Evolutionary conservation across 2,329 filamentous ascomycete species (phyloP), one percentile per base, ranked within the genome.

Genomic region (Exophiala spinifera): DNA sequence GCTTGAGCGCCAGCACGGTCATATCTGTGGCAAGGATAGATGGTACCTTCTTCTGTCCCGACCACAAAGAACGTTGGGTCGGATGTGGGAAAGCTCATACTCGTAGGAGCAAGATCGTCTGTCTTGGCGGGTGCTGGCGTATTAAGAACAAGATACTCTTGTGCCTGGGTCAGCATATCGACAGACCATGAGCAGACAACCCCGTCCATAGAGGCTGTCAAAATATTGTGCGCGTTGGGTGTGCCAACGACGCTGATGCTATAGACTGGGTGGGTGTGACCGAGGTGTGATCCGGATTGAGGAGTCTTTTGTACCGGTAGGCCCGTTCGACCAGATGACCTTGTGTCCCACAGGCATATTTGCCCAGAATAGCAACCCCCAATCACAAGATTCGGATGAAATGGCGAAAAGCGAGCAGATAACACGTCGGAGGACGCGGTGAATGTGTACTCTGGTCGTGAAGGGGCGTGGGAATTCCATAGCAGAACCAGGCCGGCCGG

Each of bases 31-130:
- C 95, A 96, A 0, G 94, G 91, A 72, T 94, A 96, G 61, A 99
- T 96, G 44, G 87, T 87, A 47, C 95, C 95, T 76, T 99, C 94
- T 75, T 99, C 94, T 23, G 91, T 96, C 37, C 95, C 94, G 31
- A 96, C 88, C 3, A 99, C 84, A 78, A 99, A 99, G 72, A 96
- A 97, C 0, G 94, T 99, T 2, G 94, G 94, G 66, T 99, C 95
- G 0, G 91, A 88, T 66, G 92, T 85, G 0, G 94, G 94, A 74
- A 99, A 99, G 14, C 90, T 89, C 74, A 99, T 88, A 71, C 89
- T 95, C 0, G 90, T 96, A 1, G 95, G 94, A 51, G 91, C 91
- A 46, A 99, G 85, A 66, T 99, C 94, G 72, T 99, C 95, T 3
- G 91, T 92, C 70, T 91, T 92, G 63, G 89, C 86, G 4, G 92